phyloP scores from a whole-genome alignment of 1,139 yeast genomes.

The Diutina pseudorugosa region DNA sequence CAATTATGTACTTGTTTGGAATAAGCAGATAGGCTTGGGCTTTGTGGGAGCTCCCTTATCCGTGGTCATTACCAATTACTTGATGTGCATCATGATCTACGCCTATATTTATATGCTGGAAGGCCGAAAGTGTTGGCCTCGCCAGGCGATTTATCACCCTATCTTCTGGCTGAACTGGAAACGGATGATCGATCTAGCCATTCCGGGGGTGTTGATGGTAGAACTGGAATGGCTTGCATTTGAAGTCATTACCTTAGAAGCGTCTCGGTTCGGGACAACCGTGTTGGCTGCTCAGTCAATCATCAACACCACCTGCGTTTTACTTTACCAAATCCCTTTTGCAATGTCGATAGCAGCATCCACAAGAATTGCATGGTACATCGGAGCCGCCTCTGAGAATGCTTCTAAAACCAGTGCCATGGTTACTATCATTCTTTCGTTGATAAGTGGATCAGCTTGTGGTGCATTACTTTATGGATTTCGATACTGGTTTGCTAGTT shows the following conservation, averaged over 20 bases:
- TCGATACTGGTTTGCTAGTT: constrained; percentile 27
- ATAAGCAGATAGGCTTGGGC: constrained; percentile 44
- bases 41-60: constrained; percentile 69
- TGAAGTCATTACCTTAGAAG: constrained; percentile 58
- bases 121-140: constrained; percentile 68
- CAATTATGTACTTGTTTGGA: constrained; percentile 59
- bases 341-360: constrained; percentile 66
- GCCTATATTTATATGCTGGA: constrained; percentile 39
- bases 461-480: constrained; percentile 14
- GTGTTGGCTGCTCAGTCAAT: constrained; percentile 66
- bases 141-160: constrained; percentile 28
- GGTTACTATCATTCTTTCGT: constrained; percentile 29
- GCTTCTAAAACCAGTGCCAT: constrained; percentile 33
- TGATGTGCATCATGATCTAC: constrained; percentile 47
- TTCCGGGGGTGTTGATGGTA: constrained; percentile 78
- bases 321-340: constrained; percentile 63
- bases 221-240: constrained; percentile 82
- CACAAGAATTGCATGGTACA: constrained; percentile 65
- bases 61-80: constrained; percentile 57
- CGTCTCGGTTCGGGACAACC: constrained; percentile 52
- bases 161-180: constrained; percentile 38
- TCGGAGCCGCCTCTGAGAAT: constrained; percentile 54
- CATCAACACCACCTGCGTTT: constrained; percentile 54
- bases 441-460: constrained; percentile 27
- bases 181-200: constrained; percentile 53